A percentile compares a stretch with the other conserved stretches of the same genome.
These are phyloP conservation scores for Aspergillus sp. DNA, from an alignment of 2,329 filamentous ascomycete genomes.

Conservation along the genomic window DNA sequence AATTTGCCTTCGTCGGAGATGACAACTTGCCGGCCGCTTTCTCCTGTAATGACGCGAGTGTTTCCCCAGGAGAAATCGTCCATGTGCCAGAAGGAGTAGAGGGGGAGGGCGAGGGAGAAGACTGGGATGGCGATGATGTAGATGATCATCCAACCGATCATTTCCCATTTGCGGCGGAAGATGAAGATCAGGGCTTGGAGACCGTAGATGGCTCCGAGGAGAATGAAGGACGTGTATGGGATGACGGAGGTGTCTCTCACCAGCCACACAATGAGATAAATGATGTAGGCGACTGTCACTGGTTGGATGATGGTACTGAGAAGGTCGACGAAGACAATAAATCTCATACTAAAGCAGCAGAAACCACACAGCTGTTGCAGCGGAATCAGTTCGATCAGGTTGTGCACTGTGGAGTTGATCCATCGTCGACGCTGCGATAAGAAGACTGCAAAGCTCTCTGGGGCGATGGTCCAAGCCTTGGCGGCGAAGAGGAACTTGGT, in stretches of 20 bases:
- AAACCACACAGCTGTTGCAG: constrained; percentile 94
- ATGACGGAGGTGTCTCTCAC: constrained; percentile 56
- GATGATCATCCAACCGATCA: constrained; percentile 98
- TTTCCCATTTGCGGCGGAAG: constrained; percentile 93
- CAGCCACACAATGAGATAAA: constrained; percentile 76
- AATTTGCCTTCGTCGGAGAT: constrained; percentile 98
- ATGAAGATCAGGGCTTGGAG: constrained; percentile 97
- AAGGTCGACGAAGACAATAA: constrained; percentile 90
- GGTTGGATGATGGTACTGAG: constrained; percentile 88
- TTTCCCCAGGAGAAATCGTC: constrained; percentile 99
- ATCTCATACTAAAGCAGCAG: constrained; percentile 99
- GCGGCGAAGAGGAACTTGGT: constrained; percentile 93
- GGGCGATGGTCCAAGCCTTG: constrained; percentile 94
- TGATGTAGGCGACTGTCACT: constrained; percentile 81
- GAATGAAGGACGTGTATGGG: constrained; percentile 78
- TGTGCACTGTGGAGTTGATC: constrained; percentile 99
- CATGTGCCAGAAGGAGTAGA: constrained; percentile 99
- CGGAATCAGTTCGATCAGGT: constrained; percentile 89
- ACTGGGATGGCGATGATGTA: constrained; percentile 88
- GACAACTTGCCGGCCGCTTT: constrained; percentile 84
- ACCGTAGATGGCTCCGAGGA: constrained; percentile 94
- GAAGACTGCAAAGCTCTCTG: constrained; percentile 90
- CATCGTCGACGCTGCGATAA: constrained; percentile 96
- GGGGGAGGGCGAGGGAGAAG: constrained; percentile 80
- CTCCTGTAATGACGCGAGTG: constrained; percentile 92